Percentiles rank a stretch among this genome's conserved stretches.
Evolutionary conservation across 2,329 filamentous ascomycete genomes (phyloP).

Genomic region (Trichophyton benhamiae): DNA sequence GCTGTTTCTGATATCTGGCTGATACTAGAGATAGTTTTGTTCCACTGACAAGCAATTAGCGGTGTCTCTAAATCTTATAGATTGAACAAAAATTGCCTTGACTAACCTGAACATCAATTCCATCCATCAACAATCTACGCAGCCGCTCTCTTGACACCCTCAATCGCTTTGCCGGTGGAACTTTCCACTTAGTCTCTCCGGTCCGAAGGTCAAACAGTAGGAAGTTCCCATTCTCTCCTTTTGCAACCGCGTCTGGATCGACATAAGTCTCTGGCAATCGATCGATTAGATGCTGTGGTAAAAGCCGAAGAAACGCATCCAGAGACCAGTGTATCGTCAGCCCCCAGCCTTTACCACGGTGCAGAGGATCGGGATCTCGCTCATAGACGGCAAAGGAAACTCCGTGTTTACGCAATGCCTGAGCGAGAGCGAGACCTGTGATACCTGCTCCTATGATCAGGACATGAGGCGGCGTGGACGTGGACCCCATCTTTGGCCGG

Average conservation of each 20-base stretch:
- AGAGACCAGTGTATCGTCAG: conserved; percentile 50
- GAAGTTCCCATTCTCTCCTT: conserved; percentile 39
- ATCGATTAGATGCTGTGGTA: conserved; percentile 7
- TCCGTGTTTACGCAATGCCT: conserved; percentile 20
- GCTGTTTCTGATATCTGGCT: conserved; percentile 18
- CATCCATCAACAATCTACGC: conserved; percentile 35
- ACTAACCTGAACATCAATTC: conserved; percentile 37
- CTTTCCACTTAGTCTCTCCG: conserved; percentile 35
- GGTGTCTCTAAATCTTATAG: background rate
- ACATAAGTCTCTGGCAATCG: conserved; percentile 42
- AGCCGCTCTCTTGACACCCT: conserved; percentile 39
- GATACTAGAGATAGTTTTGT: conserved; percentile 22
- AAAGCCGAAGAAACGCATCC: background rate
- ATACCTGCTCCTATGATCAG: conserved; percentile 25
- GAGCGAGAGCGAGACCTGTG: conserved; percentile 32
- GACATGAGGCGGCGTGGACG: conserved; percentile 22
- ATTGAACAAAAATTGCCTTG: background rate
- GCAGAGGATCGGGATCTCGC: background rate
- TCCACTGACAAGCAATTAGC: conserved; percentile 25
- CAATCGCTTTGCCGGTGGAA: conserved; percentile 36
- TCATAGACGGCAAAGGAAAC: conserved; percentile 8
- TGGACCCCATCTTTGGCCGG: conserved; percentile 10
- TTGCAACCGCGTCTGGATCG: conserved; percentile 39
- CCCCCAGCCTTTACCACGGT: conserved; percentile 33
- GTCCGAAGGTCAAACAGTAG: conserved; percentile 46